phyloP scores from a whole-genome alignment of 805 yeast genomes.

The Komagataella kurtzmanii region DNA sequence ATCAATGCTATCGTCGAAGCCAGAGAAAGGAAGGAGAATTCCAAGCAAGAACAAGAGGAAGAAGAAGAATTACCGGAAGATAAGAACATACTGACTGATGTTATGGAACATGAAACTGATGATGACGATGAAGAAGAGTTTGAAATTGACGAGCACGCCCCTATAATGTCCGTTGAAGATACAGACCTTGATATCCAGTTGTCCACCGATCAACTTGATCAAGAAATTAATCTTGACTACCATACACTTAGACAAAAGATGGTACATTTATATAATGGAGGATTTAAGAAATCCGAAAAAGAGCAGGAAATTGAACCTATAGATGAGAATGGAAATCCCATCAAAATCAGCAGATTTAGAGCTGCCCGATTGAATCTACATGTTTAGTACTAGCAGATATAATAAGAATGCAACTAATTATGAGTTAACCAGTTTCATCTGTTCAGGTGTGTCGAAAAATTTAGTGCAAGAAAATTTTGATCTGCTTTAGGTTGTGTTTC shows the following conservation, averaged over 20 bases:
- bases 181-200: conserved; percentile 16
- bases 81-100: not conserved
- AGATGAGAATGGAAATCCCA: conserved; percentile 47
- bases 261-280: conserved; percentile 30
- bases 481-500: not conserved
- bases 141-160: conserved; percentile 26
- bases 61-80: conserved; percentile 17
- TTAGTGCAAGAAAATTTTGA: no score
- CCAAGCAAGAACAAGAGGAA: conserved; percentile 8
- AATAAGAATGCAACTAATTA: not conserved
- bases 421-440: not conserved
- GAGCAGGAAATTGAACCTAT: conserved; percentile 55
- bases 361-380: conserved; percentile 23
- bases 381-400: not conserved
- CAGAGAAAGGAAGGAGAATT: conserved; percentile 10
- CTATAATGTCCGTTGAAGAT: conserved; percentile 10
- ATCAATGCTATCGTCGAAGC: conserved; percentile 35
- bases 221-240: conserved; percentile 42
- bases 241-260: conserved; percentile 36
- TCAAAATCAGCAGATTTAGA: conserved; percentile 54
- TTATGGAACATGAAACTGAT: conserved; percentile 13
- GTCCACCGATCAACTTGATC: conserved; percentile 22
- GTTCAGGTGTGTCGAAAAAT: not conserved
- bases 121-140: conserved; percentile 23
- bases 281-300: conserved; percentile 28